phyloP scores from a whole-genome alignment of 2,329 filamentous ascomycete genomes.

The Rosellinia necatrix region DNA sequence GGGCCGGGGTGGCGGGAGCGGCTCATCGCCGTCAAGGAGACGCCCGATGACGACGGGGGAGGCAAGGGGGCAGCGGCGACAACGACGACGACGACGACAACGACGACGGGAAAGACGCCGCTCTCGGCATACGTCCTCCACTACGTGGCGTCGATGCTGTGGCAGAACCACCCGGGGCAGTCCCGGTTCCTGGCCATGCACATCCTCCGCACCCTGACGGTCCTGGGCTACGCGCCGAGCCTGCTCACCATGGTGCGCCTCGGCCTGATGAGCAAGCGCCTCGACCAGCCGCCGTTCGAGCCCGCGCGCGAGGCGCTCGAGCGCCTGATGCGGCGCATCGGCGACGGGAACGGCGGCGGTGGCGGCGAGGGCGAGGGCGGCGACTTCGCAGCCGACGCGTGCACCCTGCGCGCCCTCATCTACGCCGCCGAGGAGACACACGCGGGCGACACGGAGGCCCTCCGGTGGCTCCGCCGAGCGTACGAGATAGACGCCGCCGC shows the following conservation, averaged over 20 bases:
- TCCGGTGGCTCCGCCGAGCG: slow-evolving; percentile 40
- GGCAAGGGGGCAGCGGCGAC: not conserved
- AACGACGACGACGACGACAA: not conserved
- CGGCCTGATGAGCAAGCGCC: slow-evolving; percentile 2
- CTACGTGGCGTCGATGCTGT: slow-evolving; percentile 38
- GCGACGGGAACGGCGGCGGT: slow-evolving; percentile 26
- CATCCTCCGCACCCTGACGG: slow-evolving; percentile 43
- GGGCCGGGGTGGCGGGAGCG: slow-evolving; percentile 32
- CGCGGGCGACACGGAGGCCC: slow-evolving; percentile 33
- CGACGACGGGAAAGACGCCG: no score
- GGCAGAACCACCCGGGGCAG: not conserved
- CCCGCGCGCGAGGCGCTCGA: slow-evolving; percentile 29
- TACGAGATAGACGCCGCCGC: slow-evolving; percentile 10
- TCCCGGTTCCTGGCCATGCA: slow-evolving; percentile 36
- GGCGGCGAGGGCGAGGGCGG: not conserved
- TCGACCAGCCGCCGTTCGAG: slow-evolving; percentile 29
- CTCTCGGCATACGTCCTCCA: slow-evolving; percentile 38
- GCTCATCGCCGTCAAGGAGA: slow-evolving; percentile 27
- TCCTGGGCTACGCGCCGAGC: slow-evolving; percentile 43
- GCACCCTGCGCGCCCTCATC: slow-evolving; percentile 44
- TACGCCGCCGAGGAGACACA: slow-evolving; percentile 25
- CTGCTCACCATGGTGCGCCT: slow-evolving; percentile 41
- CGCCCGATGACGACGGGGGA: not conserved
- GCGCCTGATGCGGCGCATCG: slow-evolving; percentile 29
- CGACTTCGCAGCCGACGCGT: slow-evolving; percentile 39